Evolutionary conservation across 2,329 filamentous ascomycete species (phyloP).

Genomic region (Penicillium nordicum): DNA sequence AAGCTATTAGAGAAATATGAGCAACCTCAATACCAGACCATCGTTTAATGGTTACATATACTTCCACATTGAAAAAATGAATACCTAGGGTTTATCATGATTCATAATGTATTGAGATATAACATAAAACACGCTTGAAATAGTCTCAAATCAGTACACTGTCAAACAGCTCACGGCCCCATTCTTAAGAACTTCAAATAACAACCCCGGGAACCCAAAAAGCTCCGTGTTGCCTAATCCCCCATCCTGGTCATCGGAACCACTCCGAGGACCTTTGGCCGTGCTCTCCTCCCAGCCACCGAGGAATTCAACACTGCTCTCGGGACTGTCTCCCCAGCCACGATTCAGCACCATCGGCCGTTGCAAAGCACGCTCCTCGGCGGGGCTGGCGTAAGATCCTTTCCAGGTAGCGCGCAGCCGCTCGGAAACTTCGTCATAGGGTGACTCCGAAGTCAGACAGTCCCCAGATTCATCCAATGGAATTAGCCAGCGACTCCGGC

Average conservation of each 20-base stretch:
- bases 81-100: not conserved
- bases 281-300: conserved; percentile 79
- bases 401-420: conserved; percentile 68
- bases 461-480: conserved; percentile 45
- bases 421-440: conserved; percentile 69
- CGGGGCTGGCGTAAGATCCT: conserved; percentile 56
- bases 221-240: conserved; percentile 73
- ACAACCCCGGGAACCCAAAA: conserved; percentile 87
- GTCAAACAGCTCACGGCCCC: conserved; percentile 85
- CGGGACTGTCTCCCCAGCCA: conserved; percentile 87
- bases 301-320: conserved; percentile 80
- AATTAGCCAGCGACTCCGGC: conserved; percentile 83
- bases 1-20: no score
- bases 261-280: conserved; percentile 44
- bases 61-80: not conserved
- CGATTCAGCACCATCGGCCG: conserved; percentile 79
- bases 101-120: conserved; percentile 11
- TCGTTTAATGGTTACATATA: not conserved
- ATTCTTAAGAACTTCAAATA: conserved; percentile 95
- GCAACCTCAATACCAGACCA: no score
- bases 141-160: conserved; percentile 62
- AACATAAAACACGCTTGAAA: not conserved
- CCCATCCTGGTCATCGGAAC: conserved; percentile 46
- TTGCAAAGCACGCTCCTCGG: conserved; percentile 53
- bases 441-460: conserved; percentile 68